A percentile compares a stretch with the other conserved stretches of the same genome.
Conservation (phyloP, 2,329 filamentous ascomycete species). For the Fusarium nematophilum region DNA sequence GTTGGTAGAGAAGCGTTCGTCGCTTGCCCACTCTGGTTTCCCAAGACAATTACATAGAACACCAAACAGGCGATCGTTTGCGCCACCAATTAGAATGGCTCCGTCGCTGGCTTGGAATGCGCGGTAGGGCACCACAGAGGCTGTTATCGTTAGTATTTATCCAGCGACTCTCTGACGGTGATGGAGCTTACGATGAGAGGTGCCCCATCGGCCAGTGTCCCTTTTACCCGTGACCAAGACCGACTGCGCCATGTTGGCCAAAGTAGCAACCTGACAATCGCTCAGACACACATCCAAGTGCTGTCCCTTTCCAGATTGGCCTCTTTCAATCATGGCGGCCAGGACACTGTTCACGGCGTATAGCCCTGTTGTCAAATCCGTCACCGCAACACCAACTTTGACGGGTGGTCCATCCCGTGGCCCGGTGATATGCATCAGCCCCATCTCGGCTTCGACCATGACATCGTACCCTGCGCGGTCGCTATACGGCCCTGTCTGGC, state of each 20-base stretch:
- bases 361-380: conserved; percentile 91
- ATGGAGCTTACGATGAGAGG: conserved; percentile 78
- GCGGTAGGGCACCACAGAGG: conserved; percentile 95
- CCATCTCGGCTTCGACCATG: conserved; percentile 98
- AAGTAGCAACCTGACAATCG: conserved; percentile 93
- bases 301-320: conserved; percentile 80
- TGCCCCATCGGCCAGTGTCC: conserved; percentile 91
- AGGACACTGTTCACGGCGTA: conserved; percentile 95
- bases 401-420: conserved; percentile 87
- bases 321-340: conserved; percentile 82
- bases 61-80: conserved; percentile 75
- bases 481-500: conserved; percentile 89
- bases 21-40: conserved; percentile 66
- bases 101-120: conserved; percentile 80
- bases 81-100: conserved; percentile 74
- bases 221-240: conserved; percentile 86
- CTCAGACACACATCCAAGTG: conserved; percentile 90
- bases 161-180: no score
- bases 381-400: conserved; percentile 96
- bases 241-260: conserved; percentile 93
- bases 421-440: conserved; percentile 97
- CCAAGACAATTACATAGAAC: conserved; percentile 70
- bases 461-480: conserved; percentile 94
- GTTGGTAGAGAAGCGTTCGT: conserved; percentile 70
- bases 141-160: conserved; percentile 52